Evolutionary conservation across 306 rosid species (phyloP), one percentile per base, ranked within the genome.

Genomic region (Geum urbanum): DNA sequence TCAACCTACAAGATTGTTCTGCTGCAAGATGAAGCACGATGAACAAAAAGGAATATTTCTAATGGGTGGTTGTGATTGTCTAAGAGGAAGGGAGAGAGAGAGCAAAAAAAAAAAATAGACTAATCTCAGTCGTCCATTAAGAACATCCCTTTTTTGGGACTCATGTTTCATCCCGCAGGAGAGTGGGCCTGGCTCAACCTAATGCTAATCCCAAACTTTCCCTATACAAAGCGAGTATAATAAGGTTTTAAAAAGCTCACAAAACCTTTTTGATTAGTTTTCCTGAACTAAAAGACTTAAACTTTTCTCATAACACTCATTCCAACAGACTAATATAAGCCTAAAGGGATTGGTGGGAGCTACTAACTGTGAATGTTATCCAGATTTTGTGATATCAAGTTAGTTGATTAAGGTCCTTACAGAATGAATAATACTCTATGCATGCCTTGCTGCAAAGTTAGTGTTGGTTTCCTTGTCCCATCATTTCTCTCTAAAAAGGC

Each of bases 341-440:
- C 62, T 66, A 46, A 65, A 65, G 47, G 49, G 52, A 54, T 48
- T 53, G 79, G 69, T 59, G 44, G 71, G 48, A 62, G 71, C 52
- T 39, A 63, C 41, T 41, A 51, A 24, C 52, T 48, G 20, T 16
- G 12, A 15, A 61, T 14, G 20, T 8, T 46, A 50, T 52, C 43
- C 54, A 14, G 27, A 61, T 22, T 35, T 22, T 63, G 6, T 54
- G n/a, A 48, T 56, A 24, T 37, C 27, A 62, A 44, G 41, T 24
- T 54, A 22, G 52, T 41, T 67, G 18, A 14, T 12, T 32, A 19
- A 41, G 50, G 41, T 68, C 16, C 27, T 59, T 69, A 16, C 18
- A 62, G 75, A 61, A 76, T 69, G 39, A 48, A 18, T 64, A 22
- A 14, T 43, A 64, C 14, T 24, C 27, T 24, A 24, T 24, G 27